Conservation (phyloP, 2,329 filamentous ascomycete genomes). For the Colletotrichum sojae region DNA sequence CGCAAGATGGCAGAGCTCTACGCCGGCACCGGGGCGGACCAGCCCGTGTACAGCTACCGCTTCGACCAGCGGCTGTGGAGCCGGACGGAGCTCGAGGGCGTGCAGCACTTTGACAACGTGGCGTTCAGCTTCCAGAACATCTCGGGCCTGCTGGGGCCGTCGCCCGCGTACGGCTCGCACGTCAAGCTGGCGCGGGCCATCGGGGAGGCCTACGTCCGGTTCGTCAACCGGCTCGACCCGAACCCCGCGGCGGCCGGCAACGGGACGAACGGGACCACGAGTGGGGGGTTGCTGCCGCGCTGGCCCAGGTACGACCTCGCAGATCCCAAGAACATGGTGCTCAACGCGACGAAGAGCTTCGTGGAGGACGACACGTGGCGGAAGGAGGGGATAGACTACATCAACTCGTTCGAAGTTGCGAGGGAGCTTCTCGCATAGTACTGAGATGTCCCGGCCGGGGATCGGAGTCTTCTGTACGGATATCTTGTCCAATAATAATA, state of each 20-base stretch:
- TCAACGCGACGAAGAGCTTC: slow-evolving; percentile 59
- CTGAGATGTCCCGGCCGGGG: background rate
- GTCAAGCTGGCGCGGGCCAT: slow-evolving; percentile 52
- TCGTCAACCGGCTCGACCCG: slow-evolving; percentile 59
- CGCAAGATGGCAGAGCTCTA: slow-evolving; percentile 61
- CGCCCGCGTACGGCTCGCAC: slow-evolving; percentile 58
- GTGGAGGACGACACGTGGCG: slow-evolving; percentile 64
- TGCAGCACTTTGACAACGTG: slow-evolving; percentile 63
- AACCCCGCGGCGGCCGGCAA: slow-evolving; percentile 48
- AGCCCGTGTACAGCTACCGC: slow-evolving; percentile 62
- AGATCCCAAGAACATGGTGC: slow-evolving; percentile 59
- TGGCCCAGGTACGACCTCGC: slow-evolving; percentile 59
- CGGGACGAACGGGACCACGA: slow-evolving; percentile 9
- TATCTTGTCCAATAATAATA: background rate
- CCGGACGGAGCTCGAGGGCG: slow-evolving; percentile 55
- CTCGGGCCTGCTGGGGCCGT: slow-evolving; percentile 60
- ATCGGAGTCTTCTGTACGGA: background rate
- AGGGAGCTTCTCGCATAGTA: slow-evolving; percentile 51
- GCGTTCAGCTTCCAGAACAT: slow-evolving; percentile 67
- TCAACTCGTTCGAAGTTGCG: slow-evolving; percentile 55
- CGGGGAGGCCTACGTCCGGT: slow-evolving; percentile 59
- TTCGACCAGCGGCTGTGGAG: slow-evolving; percentile 64
- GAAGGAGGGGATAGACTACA: slow-evolving; percentile 60
- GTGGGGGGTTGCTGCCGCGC: slow-evolving; percentile 47
- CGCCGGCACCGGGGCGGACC: slow-evolving; percentile 45